Evolutionary conservation across 1,284 basidiomycete species (phyloP).

Genomic region (Mrakiaceae sp.): DNA sequence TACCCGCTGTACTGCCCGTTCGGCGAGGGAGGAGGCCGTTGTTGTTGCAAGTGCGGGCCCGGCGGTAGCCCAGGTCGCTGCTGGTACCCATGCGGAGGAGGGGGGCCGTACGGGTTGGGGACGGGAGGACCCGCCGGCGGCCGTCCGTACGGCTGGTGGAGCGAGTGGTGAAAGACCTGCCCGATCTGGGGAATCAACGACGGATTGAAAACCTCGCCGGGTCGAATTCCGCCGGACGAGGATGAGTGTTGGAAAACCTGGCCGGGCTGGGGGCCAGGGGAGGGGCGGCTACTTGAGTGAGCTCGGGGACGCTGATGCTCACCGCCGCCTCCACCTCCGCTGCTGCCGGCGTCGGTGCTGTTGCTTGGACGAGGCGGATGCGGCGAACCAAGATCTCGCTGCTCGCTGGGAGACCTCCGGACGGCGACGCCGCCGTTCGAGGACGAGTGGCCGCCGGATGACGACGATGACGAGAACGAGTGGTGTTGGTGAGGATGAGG

Average conservation of each 20-base stretch:
- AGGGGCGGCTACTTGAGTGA: constrained; percentile 9
- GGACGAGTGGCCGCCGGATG: too few species aligned
- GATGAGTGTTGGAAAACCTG: constrained; percentile 27
- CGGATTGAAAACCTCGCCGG: constrained; percentile 16
- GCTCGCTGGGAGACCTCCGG: too few species aligned
- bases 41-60: background rate
- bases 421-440: too few species aligned
- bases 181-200: constrained; percentile 14
- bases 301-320: background rate
- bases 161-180: constrained; percentile 15
- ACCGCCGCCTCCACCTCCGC: background rate
- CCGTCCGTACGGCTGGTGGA: constrained; percentile 8
- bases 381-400: too few species aligned
- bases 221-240: constrained; percentile 8
- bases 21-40: background rate
- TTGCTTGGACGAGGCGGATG: too few species aligned
- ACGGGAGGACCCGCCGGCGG: constrained; percentile 8
- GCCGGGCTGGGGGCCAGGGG: constrained; percentile 18
- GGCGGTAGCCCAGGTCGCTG: background rate
- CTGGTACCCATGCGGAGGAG: background rate
- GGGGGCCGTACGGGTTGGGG: background rate
- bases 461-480: background rate
- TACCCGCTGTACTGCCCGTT: background rate
- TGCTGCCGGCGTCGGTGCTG: background rate
- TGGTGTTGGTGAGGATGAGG: background rate